Base-by-base conservation (phyloP, 345 rosid species). In the Capsella bursapastoris region DNA sequence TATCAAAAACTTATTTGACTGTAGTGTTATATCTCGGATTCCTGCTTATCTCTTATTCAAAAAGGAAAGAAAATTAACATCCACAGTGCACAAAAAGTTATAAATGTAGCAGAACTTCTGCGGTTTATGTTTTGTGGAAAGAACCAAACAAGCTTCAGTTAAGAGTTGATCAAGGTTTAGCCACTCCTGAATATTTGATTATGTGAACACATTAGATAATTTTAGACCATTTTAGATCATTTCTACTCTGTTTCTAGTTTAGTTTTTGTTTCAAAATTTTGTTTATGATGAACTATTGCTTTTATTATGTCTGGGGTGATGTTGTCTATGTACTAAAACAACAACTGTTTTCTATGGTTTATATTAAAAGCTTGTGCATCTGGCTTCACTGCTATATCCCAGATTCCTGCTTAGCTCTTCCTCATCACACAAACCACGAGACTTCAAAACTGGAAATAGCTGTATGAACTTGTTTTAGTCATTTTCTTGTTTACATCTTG, bases 91-190 rank as follows among this genome's bases (percentile, higher is more conserved):
- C 0, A 32, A 32, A 32, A 32, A 32, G 7, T 22, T 22, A 22
- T 22, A 22, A 32, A 32, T 4, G 40, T 9, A 37, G 41, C 1
- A 37, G 8, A 8, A 37, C 40, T 37, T 37, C 8, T 37, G 40
- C 9, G 10, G 40, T 37, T 37, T 37, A 37, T 37, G 40, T 8
- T 7, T 37, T 8, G 40, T 37, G 40, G 40, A 37, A 37, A 37
- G 40, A 8, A 2, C 40, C 8, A 37, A 37, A 37, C 66, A 87
- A 77, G 78, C 84, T 89, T 67, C 83, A 80, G 2, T 7, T 35
- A 34, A 34, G 37, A 34, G 7, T 34, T 34, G 37, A 34, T 34
- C 2, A 34, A 34, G 37, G 37, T 34, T 6, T 34, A 6, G 35
- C 35, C 35, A 32, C 35, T 32, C 35, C 35, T 34, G 37, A 34